Evolutionary conservation across 768 basidiomycete genomes (phyloP).

Genomic region (Bullera alba): DNA sequence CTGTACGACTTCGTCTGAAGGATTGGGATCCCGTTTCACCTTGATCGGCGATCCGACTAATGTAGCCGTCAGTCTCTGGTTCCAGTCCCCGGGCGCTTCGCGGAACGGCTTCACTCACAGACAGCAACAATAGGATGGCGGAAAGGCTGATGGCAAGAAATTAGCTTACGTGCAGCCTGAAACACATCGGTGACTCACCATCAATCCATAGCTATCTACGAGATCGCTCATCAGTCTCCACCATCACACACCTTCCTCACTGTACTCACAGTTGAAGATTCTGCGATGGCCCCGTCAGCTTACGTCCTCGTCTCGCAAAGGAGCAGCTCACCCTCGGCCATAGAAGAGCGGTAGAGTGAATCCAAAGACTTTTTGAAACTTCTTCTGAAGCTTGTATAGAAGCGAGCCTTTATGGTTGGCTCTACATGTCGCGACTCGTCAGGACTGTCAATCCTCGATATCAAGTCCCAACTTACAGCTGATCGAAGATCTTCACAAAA

Average conservation of each 20-base stretch:
- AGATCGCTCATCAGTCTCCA: neutral
- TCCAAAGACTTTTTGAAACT: constrained; percentile 85
- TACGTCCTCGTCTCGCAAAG: neutral
- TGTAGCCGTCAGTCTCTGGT: neutral
- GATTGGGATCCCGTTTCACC: constrained; percentile 67
- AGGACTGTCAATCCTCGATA: neutral
- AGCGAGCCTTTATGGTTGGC: constrained; percentile 86
- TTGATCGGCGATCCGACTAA: constrained; percentile 78
- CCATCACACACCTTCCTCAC: no score
- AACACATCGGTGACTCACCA: constrained; percentile 44
- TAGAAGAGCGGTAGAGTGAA: constrained; percentile 98
- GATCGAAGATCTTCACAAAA: constrained; percentile 72
- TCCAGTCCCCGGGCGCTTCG: neutral
- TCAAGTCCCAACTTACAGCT: constrained; percentile 56
- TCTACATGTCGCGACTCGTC: constrained; percentile 9
- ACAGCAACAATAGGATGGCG: constrained; percentile 92
- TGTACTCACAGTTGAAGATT: constrained; percentile 78
- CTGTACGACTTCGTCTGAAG: constrained; percentile 70
- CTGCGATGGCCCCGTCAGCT: constrained; percentile 17
- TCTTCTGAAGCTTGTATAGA: constrained; percentile 75
- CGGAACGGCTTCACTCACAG: constrained; percentile 56
- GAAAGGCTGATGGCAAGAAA: constrained; percentile 58
- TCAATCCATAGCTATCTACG: constrained; percentile 83
- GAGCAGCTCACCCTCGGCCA: constrained; percentile 60
- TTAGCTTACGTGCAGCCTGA: neutral